Percentiles rank a stretch among this genome's conserved stretches.
Conservation (phyloP, 1,284 basidiomycete species). For the Cerrena zonata region DNA sequence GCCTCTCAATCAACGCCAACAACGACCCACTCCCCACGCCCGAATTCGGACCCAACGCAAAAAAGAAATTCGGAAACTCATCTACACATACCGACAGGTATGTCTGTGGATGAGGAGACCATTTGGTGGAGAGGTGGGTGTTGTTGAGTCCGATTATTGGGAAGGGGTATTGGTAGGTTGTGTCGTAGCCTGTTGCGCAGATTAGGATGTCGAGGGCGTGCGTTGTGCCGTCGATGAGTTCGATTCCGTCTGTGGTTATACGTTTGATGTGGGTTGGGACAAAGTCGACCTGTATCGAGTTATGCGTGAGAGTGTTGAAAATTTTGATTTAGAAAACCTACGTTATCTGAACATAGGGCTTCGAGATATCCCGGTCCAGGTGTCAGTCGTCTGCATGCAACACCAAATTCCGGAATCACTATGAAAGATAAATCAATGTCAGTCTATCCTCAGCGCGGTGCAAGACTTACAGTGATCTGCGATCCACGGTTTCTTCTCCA, state of each 20-base stretch:
- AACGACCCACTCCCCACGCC: conserved; percentile 47
- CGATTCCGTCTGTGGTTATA: conserved; percentile 49
- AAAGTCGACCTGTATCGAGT: conserved; percentile 46
- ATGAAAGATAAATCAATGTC: not conserved
- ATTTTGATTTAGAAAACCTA: conserved; percentile 20
- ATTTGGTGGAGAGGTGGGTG: conserved; percentile 42
- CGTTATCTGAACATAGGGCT: conserved; percentile 55
- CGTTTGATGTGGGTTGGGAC: conserved; percentile 43
- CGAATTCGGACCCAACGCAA: conserved; percentile 51
- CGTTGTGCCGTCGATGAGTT: conserved; percentile 47
- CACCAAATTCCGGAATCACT: conserved; percentile 57
- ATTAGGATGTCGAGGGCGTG: conserved; percentile 52
- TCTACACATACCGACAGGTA: conserved; percentile 53
- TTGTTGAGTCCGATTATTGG: conserved; percentile 49
- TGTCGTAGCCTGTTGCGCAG: conserved; percentile 43
- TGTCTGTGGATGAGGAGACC: conserved; percentile 46
- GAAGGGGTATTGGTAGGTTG: conserved; percentile 44
- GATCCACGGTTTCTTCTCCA: conserved; percentile 55
- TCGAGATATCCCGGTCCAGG: conserved; percentile 65
- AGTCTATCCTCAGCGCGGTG: not conserved
- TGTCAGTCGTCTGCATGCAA: conserved; percentile 54
- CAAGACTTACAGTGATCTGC: conserved; percentile 43
- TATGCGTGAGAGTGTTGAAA: not conserved
- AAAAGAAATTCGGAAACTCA: conserved; percentile 60
- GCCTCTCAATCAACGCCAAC: conserved; percentile 46